Evolutionary conservation across 345 rosid species (phyloP).

Genomic region (Dimocarpus longan): DNA sequence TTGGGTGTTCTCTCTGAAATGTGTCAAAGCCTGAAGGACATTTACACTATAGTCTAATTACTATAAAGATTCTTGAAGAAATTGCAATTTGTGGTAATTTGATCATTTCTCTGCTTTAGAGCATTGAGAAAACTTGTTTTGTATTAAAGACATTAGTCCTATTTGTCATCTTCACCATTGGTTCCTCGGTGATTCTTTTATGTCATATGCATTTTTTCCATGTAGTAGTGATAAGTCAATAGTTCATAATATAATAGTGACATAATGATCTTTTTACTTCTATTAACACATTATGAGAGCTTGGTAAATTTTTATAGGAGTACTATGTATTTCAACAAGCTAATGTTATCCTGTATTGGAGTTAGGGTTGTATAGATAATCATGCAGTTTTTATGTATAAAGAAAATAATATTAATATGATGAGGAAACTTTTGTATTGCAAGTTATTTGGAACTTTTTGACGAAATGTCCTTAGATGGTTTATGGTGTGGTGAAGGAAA

Average conservation of each 20-base stretch:
- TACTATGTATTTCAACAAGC: no score
- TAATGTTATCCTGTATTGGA: background rate
- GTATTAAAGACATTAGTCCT: background rate
- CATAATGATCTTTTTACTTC: background rate
- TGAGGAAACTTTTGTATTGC: background rate
- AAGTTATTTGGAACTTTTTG: background rate
- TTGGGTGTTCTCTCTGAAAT: background rate
- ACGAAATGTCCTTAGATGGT: background rate
- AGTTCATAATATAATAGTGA: background rate
- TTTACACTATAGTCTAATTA: background rate
- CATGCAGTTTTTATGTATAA: background rate
- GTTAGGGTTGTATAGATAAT: background rate
- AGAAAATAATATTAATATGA: background rate
- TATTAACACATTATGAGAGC: background rate
- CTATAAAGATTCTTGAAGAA: background rate
- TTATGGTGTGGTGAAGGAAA: background rate
- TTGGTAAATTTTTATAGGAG: background rate
- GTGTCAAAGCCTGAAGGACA: background rate
- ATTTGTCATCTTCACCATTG: background rate
- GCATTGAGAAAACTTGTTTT: background rate
- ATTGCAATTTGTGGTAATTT: background rate
- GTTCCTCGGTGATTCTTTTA: background rate
- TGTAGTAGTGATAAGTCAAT: background rate
- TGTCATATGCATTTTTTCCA: background rate
- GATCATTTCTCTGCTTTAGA: background rate